These are phyloP conservation scores for Neospora caninum DNA, from an alignment of 169 alveolate species.

Conservation along the genomic window DNA sequence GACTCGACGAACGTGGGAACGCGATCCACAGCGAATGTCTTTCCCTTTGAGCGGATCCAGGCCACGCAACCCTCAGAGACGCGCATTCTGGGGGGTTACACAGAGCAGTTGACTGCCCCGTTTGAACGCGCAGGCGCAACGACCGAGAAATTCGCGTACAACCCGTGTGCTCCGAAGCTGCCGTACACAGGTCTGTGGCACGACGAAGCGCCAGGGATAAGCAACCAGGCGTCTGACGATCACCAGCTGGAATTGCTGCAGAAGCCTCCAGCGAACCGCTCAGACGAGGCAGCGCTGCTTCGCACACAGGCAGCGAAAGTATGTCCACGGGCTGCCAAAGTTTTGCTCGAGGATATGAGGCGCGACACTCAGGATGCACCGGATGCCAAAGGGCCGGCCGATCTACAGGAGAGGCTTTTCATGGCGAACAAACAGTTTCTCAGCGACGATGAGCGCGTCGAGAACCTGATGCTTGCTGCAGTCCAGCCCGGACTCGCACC, in stretches of 20 bases:
- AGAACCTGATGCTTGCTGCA: constrained; percentile 54
- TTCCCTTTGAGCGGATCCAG: constrained; percentile 50
- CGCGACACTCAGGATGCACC: neutral
- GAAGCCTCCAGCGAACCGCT: neutral
- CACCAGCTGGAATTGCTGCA: neutral
- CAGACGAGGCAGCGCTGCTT: neutral
- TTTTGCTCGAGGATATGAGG: neutral
- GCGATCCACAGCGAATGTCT: neutral
- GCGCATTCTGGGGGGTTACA: constrained; percentile 53
- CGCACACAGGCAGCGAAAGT: neutral
- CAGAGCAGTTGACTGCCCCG: constrained; percentile 57
- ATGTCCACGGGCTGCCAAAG: constrained; percentile 20
- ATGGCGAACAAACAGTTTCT: neutral
- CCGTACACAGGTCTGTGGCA: constrained; percentile 62
- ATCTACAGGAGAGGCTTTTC: constrained; percentile 49
- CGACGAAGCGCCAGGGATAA: neutral
- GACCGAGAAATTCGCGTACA: constrained; percentile 33
- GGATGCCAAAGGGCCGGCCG: constrained; percentile 13
- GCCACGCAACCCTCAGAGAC: constrained; percentile 45
- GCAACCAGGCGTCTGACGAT: neutral
- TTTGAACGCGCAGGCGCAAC: constrained; percentile 53
- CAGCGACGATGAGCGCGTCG: constrained; percentile 37
- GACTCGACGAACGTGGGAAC: neutral
- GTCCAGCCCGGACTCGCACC: constrained; percentile 55
- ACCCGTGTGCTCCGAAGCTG: constrained; percentile 38